Evolutionary conservation across 2,329 filamentous ascomycete genomes (phyloP), one percentile per base, ranked within the genome.

Genomic region (Blastomyces gilchristii): DNA sequence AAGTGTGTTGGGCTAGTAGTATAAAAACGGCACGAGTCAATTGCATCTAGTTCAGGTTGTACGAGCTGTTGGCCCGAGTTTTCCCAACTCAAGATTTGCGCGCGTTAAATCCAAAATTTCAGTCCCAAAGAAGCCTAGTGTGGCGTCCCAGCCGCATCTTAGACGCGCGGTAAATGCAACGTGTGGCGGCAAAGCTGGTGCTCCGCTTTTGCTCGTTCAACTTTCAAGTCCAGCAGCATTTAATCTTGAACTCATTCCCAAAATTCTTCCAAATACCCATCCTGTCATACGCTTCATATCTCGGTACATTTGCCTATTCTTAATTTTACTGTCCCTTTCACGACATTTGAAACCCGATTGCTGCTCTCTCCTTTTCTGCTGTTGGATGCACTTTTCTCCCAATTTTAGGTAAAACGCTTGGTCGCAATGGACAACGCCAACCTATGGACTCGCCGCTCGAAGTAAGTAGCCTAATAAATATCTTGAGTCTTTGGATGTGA

Each of bases 401-500:
- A 58, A 16, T 45, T 34, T 34, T 12, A 34, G 16, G 8, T 47
- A 31, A 59, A 47, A 22, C 43, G 57, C 57, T 28, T 59, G 57
- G 57, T 59, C 60, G 52, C 52, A 69, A 79, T 79, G 77, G 77
- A 79, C 75, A 78, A 78, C 74, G 77, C 77, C 71, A 79, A 79
- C 71, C 70, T 77, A 71, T 80, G 78, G 78, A 80, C 75, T 70
- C 75, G 77, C 68, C 75, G 77, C 70, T 76, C 77, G 66, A 80
- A 80, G 78, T 80, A 71, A 70, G 77, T 74, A 34, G 43, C 41
- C n/a, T 31, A 43, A 54, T 62, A 53, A 57, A 62, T 45, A 54
- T 61, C 63, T 22, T 62, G 43, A 57, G 62, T 61, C 39, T 61
- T 8, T 39, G 34, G 11, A 39, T 14, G 11, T 41, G 58, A 37